Evolutionary conservation across 345 rosid genomes (phyloP).

Genomic region (Ceriops zippeliana): DNA sequence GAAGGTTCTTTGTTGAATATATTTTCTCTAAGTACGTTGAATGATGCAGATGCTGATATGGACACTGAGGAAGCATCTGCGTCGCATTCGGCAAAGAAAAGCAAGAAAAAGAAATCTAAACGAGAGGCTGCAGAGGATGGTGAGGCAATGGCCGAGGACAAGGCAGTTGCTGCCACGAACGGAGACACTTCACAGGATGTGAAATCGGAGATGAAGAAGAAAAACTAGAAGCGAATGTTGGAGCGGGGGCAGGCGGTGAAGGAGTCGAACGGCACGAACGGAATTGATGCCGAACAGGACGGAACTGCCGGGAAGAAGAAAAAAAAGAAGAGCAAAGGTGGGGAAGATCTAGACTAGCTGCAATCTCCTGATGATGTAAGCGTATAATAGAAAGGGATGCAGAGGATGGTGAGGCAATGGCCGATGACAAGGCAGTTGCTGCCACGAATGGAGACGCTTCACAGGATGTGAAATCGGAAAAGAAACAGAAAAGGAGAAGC

Average conservation of each 20-base stretch:
- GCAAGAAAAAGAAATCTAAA: slow-evolving; percentile 60
- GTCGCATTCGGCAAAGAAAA: slow-evolving; percentile 49
- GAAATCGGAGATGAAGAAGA: slow-evolving; percentile 52
- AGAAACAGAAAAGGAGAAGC: too few relatives aligned
- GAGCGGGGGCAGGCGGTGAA: slow-evolving; percentile 27
- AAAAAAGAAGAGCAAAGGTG: slow-evolving; percentile 35
- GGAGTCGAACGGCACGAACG: slow-evolving; percentile 10
- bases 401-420: too few relatives aligned
- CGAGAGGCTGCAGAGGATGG: slow-evolving; percentile 31
- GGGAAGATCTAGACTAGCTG: slow-evolving; percentile 9
- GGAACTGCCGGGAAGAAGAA: slow-evolving; percentile 30
- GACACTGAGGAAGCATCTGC: slow-evolving; percentile 48
- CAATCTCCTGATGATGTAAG: background rate
- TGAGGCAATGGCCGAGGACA: slow-evolving; percentile 38
- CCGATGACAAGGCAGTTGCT: too few relatives aligned
- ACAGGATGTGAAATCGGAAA: too few relatives aligned
- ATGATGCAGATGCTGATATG: slow-evolving; percentile 30
- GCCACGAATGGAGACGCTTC: too few relatives aligned
- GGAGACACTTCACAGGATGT: slow-evolving; percentile 39
- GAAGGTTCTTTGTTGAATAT: background rate
- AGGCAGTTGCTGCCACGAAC: slow-evolving; percentile 20
- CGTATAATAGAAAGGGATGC: background rate
- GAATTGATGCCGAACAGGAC: slow-evolving; percentile 4
- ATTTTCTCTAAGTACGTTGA: background rate
- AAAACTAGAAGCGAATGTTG: slow-evolving; percentile 48